These are phyloP conservation scores for Jackrogersella multiformis DNA, from an alignment of 495 filamentous ascomycete genomes.

Conservation along the genomic window DNA sequence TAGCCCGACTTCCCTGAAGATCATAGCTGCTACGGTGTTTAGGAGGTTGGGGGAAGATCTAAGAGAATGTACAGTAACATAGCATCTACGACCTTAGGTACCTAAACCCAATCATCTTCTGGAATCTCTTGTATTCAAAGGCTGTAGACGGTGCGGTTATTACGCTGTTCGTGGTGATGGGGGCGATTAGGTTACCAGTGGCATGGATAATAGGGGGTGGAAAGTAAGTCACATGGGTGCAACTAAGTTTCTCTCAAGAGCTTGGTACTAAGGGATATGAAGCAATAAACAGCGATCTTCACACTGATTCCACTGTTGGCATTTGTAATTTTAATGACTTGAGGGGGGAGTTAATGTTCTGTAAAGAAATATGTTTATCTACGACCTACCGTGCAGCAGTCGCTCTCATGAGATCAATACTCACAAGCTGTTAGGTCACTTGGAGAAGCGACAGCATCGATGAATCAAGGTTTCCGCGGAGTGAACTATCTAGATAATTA, in stretches of 20 bases:
- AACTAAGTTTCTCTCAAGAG: background rate
- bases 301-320: background rate
- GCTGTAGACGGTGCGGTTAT: background rate
- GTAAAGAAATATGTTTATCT: background rate
- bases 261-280: background rate
- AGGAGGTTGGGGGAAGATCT: background rate
- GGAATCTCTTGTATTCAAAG: background rate
- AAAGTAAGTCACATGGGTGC: background rate
- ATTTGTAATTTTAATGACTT: constrained; percentile 10
- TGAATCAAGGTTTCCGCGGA: background rate
- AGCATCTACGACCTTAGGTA: background rate
- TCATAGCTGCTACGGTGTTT: background rate
- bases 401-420: background rate
- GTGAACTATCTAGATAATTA: background rate
- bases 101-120: background rate
- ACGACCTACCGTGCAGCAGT: background rate
- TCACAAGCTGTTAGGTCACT: background rate
- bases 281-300: background rate
- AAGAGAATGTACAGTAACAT: constrained; percentile 7
- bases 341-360: background rate
- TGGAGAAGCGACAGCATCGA: background rate
- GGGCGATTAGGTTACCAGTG: constrained; percentile 1
- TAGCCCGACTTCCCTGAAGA: background rate
- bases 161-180: background rate
- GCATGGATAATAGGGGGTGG: constrained; percentile 1